Base-by-base conservation (phyloP, 2,329 filamentous ascomycete species). In the Xylaria sp. region DNA sequence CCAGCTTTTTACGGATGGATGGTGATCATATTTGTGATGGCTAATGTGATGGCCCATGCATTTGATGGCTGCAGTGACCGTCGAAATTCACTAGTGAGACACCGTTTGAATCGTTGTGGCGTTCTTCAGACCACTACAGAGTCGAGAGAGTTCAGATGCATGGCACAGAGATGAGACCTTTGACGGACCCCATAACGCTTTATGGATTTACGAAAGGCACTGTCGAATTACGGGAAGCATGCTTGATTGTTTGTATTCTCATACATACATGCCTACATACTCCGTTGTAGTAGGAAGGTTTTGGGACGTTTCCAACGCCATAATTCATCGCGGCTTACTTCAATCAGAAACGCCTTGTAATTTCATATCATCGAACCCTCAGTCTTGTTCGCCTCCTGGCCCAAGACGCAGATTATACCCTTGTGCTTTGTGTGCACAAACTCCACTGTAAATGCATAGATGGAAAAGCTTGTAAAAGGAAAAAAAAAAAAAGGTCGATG, bases 381-480 rank as follows among this genome's bases (percentile, higher is more conserved):
- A 7, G 50, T 70, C 31, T 37, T 48, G 56, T 50, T 59, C n/a
- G n/a, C 51, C 52, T 48, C 60, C 20, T 41, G 41, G 55, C 55
- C 57, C 34, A 37, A 59, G 67, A 62, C 56, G 66, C 69, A 67
- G 50, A 57, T 41, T 48, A 67, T 52, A 58, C 61, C 59, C 44
- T 31, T 34, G 51, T 63, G 50, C 18, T 59, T 58, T 63, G 64
- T 51, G 55, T 20, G 48, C 50, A 54, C 15, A 58, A 66, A 65
- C 63, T 64, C 69, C 70, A 64, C 63, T 68, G 67, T 68, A 68
- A 68, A 72, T 72, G 70, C 70, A 66, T 63, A 34, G 39, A 65
- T 20, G 25, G 46, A 39, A 65, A 67, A 57, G 46, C 46, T 23
- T 46, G 3, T 46, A 18, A 46, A 46, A n/a, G 41, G 15, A 46